Evolutionary conservation across 805 yeast species (phyloP), one percentile per base, ranked within the genome.

Genomic region (Torulaspora delbrueckii): DNA sequence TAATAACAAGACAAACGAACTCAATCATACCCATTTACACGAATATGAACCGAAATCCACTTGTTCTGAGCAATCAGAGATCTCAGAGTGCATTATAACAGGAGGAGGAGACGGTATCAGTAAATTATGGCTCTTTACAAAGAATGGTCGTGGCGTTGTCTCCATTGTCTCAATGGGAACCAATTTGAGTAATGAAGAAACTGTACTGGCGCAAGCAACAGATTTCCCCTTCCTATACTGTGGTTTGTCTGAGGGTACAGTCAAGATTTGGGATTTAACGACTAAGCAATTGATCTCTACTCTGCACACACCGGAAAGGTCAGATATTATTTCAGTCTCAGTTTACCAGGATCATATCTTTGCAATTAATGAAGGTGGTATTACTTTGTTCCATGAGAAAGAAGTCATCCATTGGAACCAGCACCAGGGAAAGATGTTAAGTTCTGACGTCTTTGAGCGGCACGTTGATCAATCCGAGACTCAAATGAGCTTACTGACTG

Each of bases 51-150:
- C 50, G 18, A 32, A 46, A 22, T 54, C 14, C 16, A 18, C 28
- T 4, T 19, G 25, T 25, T 36, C 32, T 10, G 25, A 30, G 10
- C 16, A 37, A 4, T 28, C 33, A 10, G 40, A 39, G 14, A 34
- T 31, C 6, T 37, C 64, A 4, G 75, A 74, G 31, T 62, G 69
- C 8, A 58, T 85, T 6, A 65, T 83, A 3, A 73, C 86, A 2
- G 91, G 95, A 23, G 95, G 96, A 41, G 98, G 98, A 37, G 98
- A 93, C 66, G 98, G 97, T 0, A 56, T 76, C 7, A 77, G 84
- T n/a, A 86, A 86, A 55, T 62, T 88, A 9, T 91, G 98, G 98
- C 76, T 78, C 0, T 56, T 80, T 16, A 45, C 45, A 4, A 55
- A 42, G 32, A 60, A 32, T n/a, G 38, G 37, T 4, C 38, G 50